phyloP scores from a whole-genome alignment of 331 rosid genomes.

The Cydonia oblonga region DNA sequence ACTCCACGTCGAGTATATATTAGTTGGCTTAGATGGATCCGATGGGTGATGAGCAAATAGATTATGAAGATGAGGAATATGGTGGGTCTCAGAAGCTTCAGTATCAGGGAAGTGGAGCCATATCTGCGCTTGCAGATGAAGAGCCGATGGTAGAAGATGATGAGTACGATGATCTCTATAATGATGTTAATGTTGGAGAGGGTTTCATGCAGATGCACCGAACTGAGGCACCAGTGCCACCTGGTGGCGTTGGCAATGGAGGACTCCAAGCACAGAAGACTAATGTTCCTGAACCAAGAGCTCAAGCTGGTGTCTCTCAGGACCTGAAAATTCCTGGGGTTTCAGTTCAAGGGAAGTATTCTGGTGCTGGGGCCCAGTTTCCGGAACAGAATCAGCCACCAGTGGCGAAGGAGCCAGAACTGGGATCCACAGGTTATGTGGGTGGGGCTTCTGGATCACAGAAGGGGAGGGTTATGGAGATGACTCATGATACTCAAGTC shows the following conservation, averaged over 20 bases:
- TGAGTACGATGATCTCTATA: slow-evolving; percentile 47
- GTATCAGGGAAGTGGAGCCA: slow-evolving; percentile 38
- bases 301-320: slow-evolving; percentile 11
- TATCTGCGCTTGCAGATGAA: slow-evolving; percentile 46
- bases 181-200: slow-evolving; percentile 54
- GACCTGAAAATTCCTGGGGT: slow-evolving; percentile 20
- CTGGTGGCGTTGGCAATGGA: slow-evolving; percentile 23
- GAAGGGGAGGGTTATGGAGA: slow-evolving; percentile 22
- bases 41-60: slow-evolving; percentile 32
- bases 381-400: slow-evolving; percentile 18
- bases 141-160: slow-evolving; percentile 40
- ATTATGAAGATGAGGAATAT: slow-evolving; percentile 37
- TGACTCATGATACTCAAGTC: slow-evolving; percentile 15
- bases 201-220: slow-evolving; percentile 38
- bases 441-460: slow-evolving; percentile 15
- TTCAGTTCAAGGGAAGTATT: slow-evolving; percentile 20
- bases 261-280: slow-evolving; percentile 27
- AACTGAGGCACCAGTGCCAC: slow-evolving; percentile 18
- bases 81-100: slow-evolving; percentile 41
- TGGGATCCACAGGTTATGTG: slow-evolving; percentile 7
- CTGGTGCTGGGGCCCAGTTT: slow-evolving; percentile 17
- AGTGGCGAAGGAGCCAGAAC: slow-evolving; percentile 15
- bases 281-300: slow-evolving; percentile 16
- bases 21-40: slow-evolving; percentile 11
- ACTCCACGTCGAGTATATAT: neutral